Evolutionary conservation across 805 yeast genomes (phyloP).

Genomic region (Candida hungchunana): DNA sequence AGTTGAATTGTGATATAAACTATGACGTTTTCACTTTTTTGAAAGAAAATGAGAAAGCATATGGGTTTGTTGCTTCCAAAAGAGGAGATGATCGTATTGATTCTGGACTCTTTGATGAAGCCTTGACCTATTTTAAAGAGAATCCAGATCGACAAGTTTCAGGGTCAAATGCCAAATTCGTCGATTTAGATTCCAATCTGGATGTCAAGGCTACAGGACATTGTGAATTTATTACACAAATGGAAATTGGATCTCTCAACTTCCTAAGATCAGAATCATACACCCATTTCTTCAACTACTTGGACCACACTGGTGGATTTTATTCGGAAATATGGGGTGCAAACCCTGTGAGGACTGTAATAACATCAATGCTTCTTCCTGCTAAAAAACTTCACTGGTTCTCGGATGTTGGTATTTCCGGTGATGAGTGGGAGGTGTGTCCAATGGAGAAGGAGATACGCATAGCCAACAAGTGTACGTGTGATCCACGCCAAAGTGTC

Average conservation of each 20-base stretch:
- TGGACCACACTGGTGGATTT: conserved; percentile 70
- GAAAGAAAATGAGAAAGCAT: conserved; percentile 47
- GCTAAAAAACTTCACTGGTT: conserved; percentile 59
- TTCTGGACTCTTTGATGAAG: conserved; percentile 53
- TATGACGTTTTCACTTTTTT: conserved; percentile 62
- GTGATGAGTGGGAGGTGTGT: conserved; percentile 61
- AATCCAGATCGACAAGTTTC: conserved; percentile 33
- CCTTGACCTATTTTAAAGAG: conserved; percentile 37
- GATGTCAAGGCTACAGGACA: conserved; percentile 34
- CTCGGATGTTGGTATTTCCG: conserved; percentile 63
- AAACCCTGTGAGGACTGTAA: conserved; percentile 76
- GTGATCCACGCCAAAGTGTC: conserved; percentile 65
- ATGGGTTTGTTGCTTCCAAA: conserved; percentile 59
- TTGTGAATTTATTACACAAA: conserved; percentile 77
- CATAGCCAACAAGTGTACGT: conserved; percentile 58
- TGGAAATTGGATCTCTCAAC: conserved; percentile 65
- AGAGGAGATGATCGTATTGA: conserved; percentile 54
- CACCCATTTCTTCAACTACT: conserved; percentile 48
- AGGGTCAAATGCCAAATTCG: conserved; percentile 50
- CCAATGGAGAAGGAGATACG: conserved; percentile 66
- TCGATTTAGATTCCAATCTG: conserved; percentile 52
- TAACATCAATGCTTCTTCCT: conserved; percentile 53
- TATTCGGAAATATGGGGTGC: conserved; percentile 87
- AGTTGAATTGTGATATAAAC: conserved; percentile 53
- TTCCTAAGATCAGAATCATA: conserved; percentile 57